Evolutionary conservation across 2,329 filamentous ascomycete species (phyloP).

Genomic region (Chaetomiaceae sp.): DNA sequence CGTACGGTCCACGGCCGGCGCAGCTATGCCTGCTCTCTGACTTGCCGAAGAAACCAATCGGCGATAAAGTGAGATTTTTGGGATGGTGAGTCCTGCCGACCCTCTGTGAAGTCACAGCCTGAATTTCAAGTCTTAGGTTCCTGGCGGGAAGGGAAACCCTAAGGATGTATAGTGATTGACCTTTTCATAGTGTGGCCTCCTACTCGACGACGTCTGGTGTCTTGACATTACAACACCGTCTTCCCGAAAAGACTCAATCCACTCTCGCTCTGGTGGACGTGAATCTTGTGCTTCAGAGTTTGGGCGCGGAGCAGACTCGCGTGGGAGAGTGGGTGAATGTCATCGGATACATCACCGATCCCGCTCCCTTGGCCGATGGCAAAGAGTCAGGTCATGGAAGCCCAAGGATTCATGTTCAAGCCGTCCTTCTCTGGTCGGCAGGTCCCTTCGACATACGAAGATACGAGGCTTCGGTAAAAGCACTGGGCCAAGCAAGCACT

Average conservation of each 20-base stretch:
- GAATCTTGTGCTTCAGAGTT: constrained; percentile 61
- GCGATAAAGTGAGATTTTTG: constrained; percentile 84
- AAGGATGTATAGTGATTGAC: too few relatives aligned
- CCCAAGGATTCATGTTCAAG: constrained; percentile 55
- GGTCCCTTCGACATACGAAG: constrained; percentile 65
- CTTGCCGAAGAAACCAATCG: constrained; percentile 47
- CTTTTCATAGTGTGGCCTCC: constrained; percentile 48
- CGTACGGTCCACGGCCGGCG: constrained; percentile 59
- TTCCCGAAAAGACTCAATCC: constrained; percentile 42
- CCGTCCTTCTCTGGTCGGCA: constrained; percentile 71
- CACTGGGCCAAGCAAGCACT: not conserved
- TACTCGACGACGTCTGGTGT: constrained; percentile 53
- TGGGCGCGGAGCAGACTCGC: constrained; percentile 60
- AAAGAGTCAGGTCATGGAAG: not conserved
- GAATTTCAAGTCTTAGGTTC: too few relatives aligned
- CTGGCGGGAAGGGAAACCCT: too few relatives aligned
- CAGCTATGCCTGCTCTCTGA: constrained; percentile 61
- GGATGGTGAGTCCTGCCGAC: constrained; percentile 65
- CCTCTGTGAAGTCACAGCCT: not conserved
- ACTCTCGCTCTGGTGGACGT: constrained; percentile 63
- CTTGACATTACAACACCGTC: constrained; percentile 65
- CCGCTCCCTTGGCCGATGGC: constrained; percentile 3
- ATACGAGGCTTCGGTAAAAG: constrained; percentile 60
- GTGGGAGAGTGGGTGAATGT: constrained; percentile 87
- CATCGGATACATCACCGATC: constrained; percentile 65